Evolutionary conservation across 306 rosid genomes (phyloP).

Genomic region (Purshia tridentata): DNA sequence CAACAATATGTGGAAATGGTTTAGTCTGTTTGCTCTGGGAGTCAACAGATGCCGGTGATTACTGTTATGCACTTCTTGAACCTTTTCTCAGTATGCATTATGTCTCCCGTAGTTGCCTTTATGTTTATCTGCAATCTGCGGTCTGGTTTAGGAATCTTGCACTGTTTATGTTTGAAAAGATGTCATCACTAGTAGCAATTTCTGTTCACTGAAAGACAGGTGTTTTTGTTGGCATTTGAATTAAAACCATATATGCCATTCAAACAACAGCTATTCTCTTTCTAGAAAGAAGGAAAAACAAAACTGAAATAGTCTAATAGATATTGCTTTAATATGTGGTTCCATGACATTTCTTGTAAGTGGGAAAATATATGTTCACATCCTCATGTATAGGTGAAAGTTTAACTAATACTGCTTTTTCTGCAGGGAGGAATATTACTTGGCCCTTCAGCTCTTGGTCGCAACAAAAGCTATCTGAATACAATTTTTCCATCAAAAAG

Average conservation of each 20-base stretch:
- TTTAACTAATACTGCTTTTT: neutral
- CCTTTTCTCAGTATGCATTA: neutral
- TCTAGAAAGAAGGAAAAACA: neutral
- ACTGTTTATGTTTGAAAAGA: neutral
- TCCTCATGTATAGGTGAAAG: neutral
- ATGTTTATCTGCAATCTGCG: neutral
- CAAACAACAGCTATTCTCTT: neutral
- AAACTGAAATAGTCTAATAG: neutral
- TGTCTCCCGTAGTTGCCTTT: neutral
- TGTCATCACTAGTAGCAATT: neutral
- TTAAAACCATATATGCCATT: conserved; percentile 3
- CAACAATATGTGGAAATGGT: neutral
- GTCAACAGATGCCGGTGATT: neutral
- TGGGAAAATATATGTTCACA: neutral
- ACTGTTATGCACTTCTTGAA: neutral
- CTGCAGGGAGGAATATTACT: conserved; percentile 66
- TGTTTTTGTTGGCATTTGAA: neutral
- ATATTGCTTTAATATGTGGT: neutral
- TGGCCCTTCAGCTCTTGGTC: conserved; percentile 69
- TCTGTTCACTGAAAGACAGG: neutral
- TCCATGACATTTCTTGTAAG: neutral
- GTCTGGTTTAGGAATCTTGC: neutral
- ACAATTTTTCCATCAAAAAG: conserved; percentile 54
- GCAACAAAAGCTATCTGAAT: conserved; percentile 35
- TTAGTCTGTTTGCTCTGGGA: neutral